phyloP scores from a whole-genome alignment of 805 yeast genomes.

The Saccharomyces mikatae region DNA sequence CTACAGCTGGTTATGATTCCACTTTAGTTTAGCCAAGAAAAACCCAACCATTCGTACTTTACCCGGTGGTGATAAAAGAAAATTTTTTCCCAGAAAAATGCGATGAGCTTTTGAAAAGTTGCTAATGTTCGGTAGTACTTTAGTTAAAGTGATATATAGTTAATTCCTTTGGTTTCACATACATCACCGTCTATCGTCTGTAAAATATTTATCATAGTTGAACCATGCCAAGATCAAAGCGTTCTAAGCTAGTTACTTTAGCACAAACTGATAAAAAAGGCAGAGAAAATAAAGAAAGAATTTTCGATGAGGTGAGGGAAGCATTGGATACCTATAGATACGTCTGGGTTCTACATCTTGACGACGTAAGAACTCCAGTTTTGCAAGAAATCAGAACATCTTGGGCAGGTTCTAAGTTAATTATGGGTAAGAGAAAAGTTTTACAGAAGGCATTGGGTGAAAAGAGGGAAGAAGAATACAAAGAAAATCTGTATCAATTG shows the following conservation, averaged over 20 bases:
- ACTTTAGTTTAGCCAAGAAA: background rate
- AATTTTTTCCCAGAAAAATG: background rate
- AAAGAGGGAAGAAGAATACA: conserved; percentile 81
- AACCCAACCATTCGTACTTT: background rate
- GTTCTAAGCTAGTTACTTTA: conserved; percentile 90
- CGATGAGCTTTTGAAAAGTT: background rate
- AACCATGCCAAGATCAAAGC: conserved; percentile 90
- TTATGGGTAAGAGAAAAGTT: conserved; percentile 89
- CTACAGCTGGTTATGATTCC: background rate
- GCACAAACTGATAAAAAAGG: conserved; percentile 97
- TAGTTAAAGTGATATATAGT: background rate
- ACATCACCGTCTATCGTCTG: background rate
- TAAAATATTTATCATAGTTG: background rate
- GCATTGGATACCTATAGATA: conserved; percentile 69
- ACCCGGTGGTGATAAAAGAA: background rate
- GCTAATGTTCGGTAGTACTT: background rate
- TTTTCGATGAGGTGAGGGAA: conserved; percentile 83
- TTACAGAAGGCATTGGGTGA: conserved; percentile 89
- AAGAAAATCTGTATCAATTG: conserved; percentile 69
- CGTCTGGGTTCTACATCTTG: conserved; percentile 79
- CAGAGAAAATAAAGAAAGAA: conserved; percentile 80
- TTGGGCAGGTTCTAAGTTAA: conserved; percentile 84
- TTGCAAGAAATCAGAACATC: conserved; percentile 86
- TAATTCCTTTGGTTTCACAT: background rate
- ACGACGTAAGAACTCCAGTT: conserved; percentile 92